These are phyloP conservation scores for Paramyrothecium sp. DNA, from an alignment of 2,329 filamentous ascomycete species.

Conservation along the genomic window DNA sequence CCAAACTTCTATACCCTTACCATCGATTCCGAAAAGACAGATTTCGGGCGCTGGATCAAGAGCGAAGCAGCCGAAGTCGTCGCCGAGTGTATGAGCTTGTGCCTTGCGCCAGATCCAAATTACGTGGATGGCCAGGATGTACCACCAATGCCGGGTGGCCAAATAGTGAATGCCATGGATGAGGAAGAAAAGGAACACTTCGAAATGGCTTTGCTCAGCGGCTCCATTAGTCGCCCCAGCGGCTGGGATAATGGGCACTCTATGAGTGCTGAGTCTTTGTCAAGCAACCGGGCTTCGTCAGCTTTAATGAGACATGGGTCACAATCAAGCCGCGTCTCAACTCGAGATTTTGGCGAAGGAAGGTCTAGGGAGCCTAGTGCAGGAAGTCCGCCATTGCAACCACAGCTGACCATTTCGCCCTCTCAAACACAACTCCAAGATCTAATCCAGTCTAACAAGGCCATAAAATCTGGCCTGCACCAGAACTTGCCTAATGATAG, in stretches of 20 bases:
- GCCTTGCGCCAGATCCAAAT: conserved; percentile 28
- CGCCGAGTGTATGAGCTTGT: conserved; percentile 75
- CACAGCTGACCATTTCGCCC: conserved; percentile 43
- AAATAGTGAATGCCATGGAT: background rate
- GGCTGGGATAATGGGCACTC: conserved; percentile 55
- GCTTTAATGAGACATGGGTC: conserved; percentile 40
- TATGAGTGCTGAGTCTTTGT: conserved; percentile 42
- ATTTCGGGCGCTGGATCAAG: conserved; percentile 75
- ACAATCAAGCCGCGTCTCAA: conserved; percentile 50
- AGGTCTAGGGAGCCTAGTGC: conserved; percentile 32
- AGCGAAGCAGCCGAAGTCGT: conserved; percentile 78
- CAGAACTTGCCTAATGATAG: conserved; percentile 58
- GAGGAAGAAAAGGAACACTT: conserved; percentile 25
- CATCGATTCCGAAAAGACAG: conserved; percentile 74
- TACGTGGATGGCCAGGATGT: conserved; percentile 19
- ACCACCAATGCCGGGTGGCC: conserved; percentile 14
- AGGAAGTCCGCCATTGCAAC: conserved; percentile 65
- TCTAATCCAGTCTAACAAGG: conserved; percentile 59
- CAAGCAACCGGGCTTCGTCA: conserved; percentile 35
- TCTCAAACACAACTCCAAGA: conserved; percentile 59
- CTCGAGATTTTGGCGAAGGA: conserved; percentile 34
- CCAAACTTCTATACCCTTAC: conserved; percentile 83
- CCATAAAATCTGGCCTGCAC: conserved; percentile 53
- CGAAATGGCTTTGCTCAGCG: conserved; percentile 39
- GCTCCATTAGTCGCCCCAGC: conserved; percentile 35